Base-by-base conservation (phyloP, 2,329 filamentous ascomycete species). In the Myriosclerotinia curreyana region DNA sequence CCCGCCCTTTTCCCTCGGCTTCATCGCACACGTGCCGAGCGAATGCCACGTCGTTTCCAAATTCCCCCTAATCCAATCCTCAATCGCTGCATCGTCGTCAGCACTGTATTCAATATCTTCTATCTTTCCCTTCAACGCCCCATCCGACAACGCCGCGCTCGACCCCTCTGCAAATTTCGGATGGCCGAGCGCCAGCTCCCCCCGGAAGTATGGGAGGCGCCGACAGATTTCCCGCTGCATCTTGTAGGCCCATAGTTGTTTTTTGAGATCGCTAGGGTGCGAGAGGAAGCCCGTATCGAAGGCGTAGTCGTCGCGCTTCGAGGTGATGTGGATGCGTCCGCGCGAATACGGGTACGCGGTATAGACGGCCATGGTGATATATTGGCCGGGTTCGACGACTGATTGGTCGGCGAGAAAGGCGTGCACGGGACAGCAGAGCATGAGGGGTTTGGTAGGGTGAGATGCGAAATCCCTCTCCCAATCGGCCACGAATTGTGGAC, bases 231-330 rank as follows among this genome's bases (percentile, higher is more conserved):
- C 85, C 3, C 87, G 83, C n/a, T 80, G 78, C 69, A 82, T 83
- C 74, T 89, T 89, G 77, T 89, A 89, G 0, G 77, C 80, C 85
- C 85, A 88, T 14, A 86, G 69, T 15, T 83, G 80, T 69, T 80
- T 83, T 71, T 82, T 82, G 36, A 87, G 40, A 70, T 88, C 86
- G n/a, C 84, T 73, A 1, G 75, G 69, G 60, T 87, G 81, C 5
- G 75, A 79, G 40, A 89, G 78, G 73, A 81, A 86, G 9, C 85
- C 86, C 0, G 80, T 76, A 59, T 85, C 79, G 64, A 89, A 87
- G 65, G 86, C 81, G 5, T 81, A 75, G 0, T 77, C 74, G 31
- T 82, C 79, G 11, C 73, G 2, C 79, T 66, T 69, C 3, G 77
- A 74, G 0, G 78, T 80, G 70, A 88, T 86, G 75, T 89, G 86